phyloP scores from a whole-genome alignment of 2,329 filamentous ascomycete genomes.

The Immersiporthe knoxdaviesiana region DNA sequence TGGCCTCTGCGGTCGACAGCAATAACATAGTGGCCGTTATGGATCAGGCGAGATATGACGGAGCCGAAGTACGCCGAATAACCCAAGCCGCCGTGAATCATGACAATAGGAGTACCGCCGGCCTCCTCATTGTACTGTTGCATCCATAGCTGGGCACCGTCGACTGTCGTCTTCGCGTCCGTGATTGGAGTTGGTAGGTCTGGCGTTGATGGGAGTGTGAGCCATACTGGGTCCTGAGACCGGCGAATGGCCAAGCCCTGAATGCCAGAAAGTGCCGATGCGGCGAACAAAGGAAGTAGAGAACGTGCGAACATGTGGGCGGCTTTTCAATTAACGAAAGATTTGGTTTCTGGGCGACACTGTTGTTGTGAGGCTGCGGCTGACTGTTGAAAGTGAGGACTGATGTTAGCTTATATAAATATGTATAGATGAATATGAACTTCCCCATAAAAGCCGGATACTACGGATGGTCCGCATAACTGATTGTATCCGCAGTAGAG shows the following conservation, averaged over 20 bases:
- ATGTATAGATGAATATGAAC: neutral
- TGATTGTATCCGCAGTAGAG: neutral
- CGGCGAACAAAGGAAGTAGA: neutral
- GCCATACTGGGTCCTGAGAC: neutral
- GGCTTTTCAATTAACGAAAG: neutral
- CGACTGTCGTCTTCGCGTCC: neutral
- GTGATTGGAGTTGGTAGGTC: neutral
- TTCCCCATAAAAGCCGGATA: neutral
- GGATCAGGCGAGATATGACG: slow-evolving; percentile 42
- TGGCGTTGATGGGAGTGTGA: slow-evolving; percentile 3
- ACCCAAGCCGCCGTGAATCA: slow-evolving; percentile 47
- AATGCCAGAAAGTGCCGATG: neutral
- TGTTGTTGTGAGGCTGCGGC: neutral
- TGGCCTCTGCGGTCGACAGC: slow-evolving; percentile 48
- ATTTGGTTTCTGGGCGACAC: neutral
- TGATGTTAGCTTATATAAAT: neutral
- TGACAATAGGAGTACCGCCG: slow-evolving; percentile 41
- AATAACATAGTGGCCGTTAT: slow-evolving; percentile 43
- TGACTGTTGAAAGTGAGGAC: neutral
- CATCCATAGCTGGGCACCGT: slow-evolving; percentile 3
- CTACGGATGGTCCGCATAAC: neutral
- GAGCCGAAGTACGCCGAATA: slow-evolving; percentile 47
- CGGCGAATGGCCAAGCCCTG: neutral
- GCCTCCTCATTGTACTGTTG: slow-evolving; percentile 25
- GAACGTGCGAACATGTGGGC: neutral